These are phyloP conservation scores for Thermothielavioides terrestris DNA, from an alignment of 495 filamentous ascomycete genomes.

Conservation along the genomic window DNA sequence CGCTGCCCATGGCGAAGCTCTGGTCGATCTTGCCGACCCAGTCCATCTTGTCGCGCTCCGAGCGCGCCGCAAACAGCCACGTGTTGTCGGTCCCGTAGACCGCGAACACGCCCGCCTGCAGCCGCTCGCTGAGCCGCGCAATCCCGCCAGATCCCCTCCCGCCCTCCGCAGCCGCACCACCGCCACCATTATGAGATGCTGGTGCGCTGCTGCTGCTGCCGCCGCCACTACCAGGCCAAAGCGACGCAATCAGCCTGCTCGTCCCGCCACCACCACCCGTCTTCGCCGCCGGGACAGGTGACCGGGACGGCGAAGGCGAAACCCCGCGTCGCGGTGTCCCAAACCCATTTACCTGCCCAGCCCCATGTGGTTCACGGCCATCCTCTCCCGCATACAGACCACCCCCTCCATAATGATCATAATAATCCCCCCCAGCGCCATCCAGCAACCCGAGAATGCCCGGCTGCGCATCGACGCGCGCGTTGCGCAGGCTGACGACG, in stretches of 20 bases:
- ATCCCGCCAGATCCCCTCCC: slow-evolving; percentile 22
- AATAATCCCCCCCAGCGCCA: background rate
- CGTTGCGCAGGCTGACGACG: slow-evolving; percentile 75
- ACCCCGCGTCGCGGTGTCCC: background rate
- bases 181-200: background rate
- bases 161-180: background rate
- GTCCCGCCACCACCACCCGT: slow-evolving; percentile 3
- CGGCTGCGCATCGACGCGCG: slow-evolving; percentile 78
- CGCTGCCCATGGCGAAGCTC: slow-evolving; percentile 30
- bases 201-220: no score
- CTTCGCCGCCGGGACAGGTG: background rate
- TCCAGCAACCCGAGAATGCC: slow-evolving; percentile 72
- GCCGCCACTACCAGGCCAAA: slow-evolving; percentile 4
- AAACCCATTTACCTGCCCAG: background rate
- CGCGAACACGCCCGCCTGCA: slow-evolving; percentile 72
- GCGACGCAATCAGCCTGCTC: slow-evolving; percentile 6
- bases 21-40: slow-evolving; percentile 83
- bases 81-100: slow-evolving; percentile 89
- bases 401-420: background rate
- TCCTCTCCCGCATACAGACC: background rate
- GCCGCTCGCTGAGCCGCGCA: slow-evolving; percentile 40
- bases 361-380: background rate
- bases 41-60: slow-evolving; percentile 81
- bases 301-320: background rate
- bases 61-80: slow-evolving; percentile 84